These are phyloP conservation scores for Fusarium tricinctum DNA, from an alignment of 2,329 filamentous ascomycete species.

Conservation along the genomic window DNA sequence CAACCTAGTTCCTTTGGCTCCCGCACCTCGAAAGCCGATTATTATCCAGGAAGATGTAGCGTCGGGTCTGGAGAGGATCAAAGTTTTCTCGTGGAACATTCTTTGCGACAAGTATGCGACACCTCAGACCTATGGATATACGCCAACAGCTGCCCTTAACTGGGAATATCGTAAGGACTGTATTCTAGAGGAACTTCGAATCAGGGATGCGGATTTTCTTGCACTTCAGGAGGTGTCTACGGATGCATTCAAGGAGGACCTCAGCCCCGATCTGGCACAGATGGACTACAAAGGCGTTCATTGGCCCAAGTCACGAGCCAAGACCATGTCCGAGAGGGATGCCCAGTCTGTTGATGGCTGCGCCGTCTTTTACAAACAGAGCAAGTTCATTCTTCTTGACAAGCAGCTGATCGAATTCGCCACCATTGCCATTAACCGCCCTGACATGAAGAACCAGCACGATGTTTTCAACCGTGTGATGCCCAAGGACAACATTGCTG, in stretches of 20 bases:
- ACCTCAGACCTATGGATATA: constrained; percentile 87
- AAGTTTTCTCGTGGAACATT: constrained; percentile 94
- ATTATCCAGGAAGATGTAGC: constrained; percentile 78
- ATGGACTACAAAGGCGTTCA: constrained; percentile 95
- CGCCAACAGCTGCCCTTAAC: constrained; percentile 81
- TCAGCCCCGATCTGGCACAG: constrained; percentile 87
- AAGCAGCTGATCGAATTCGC: constrained; percentile 95
- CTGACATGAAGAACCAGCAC: constrained; percentile 96
- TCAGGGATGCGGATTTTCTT: constrained; percentile 87
- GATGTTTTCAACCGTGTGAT: constrained; percentile 99
- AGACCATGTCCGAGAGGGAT: constrained; percentile 92
- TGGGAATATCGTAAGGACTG: constrained; percentile 90
- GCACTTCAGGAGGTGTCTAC: constrained; percentile 95
- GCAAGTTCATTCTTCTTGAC: constrained; percentile 93
- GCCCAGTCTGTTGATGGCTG: constrained; percentile 94
- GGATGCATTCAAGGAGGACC: constrained; percentile 91
- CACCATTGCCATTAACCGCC: constrained; percentile 90
- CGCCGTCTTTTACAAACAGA: constrained; percentile 95
- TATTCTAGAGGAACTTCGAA: constrained; percentile 85
- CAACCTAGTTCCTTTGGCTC: constrained; percentile 78
- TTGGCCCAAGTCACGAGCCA: constrained; percentile 89
- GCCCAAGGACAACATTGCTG: constrained; percentile 97
- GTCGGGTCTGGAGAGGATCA: constrained; percentile 76
- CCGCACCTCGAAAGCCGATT: constrained; percentile 81
- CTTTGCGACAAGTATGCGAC: constrained; percentile 95